Evolutionary conservation across 1,139 yeast genomes (phyloP).

Genomic region (Candida pseudoviswanathii): DNA sequence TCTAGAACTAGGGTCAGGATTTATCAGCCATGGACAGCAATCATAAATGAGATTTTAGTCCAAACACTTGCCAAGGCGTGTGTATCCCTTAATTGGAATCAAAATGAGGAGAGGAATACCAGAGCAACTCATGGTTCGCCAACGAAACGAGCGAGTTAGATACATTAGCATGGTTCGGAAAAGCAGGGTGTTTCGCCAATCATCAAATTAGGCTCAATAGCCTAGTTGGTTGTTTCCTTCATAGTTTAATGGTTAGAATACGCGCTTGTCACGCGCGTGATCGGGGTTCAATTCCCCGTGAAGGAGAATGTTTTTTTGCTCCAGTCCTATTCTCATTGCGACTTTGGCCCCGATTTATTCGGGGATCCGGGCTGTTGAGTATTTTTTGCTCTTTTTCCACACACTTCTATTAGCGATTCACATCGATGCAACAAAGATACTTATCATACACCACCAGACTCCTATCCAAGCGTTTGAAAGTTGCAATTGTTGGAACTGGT

Average conservation of each 20-base stretch:
- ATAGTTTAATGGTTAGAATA: slow-evolving; percentile 8
- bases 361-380: neutral
- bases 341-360: neutral
- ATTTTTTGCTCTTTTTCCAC: neutral
- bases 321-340: neutral
- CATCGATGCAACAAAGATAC: slow-evolving; percentile 9
- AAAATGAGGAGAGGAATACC: too few relatives aligned
- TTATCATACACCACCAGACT: slow-evolving; percentile 9
- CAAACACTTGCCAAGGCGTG: too few relatives aligned
- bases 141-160: neutral
- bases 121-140: too few relatives aligned
- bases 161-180: neutral
- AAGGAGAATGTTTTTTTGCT: neutral
- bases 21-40: too few relatives aligned
- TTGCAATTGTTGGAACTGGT: slow-evolving; percentile 91
- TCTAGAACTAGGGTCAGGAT: too few relatives aligned
- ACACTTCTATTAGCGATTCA: neutral
- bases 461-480: slow-evolving; percentile 23
- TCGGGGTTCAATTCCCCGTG: slow-evolving; percentile 8
- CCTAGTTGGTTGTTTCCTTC: slow-evolving; percentile 3
- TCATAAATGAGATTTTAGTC: too few relatives aligned
- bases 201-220: neutral
- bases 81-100: too few relatives aligned
- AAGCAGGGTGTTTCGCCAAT: neutral
- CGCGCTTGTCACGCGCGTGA: slow-evolving; percentile 8